Evolutionary conservation across 2,329 filamentous ascomycete species (phyloP).

Genomic region (Microdochium paspali): DNA sequence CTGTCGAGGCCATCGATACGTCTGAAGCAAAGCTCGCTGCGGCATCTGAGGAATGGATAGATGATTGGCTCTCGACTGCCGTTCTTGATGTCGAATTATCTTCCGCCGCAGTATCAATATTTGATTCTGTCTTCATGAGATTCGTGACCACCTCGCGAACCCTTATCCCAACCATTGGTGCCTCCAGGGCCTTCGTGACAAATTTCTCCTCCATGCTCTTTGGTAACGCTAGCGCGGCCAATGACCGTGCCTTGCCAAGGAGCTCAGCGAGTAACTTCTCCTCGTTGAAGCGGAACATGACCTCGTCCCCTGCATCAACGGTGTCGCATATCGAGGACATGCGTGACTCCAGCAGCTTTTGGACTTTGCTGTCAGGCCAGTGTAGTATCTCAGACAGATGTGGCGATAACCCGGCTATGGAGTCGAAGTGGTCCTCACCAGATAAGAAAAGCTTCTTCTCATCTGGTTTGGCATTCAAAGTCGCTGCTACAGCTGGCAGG

Average conservation of each 20-base stretch:
- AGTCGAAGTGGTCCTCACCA: slow-evolving; percentile 64
- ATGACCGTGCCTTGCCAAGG: slow-evolving; percentile 59
- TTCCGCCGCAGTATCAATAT: neutral
- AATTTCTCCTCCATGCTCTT: slow-evolving; percentile 79
- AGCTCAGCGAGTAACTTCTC: slow-evolving; percentile 59
- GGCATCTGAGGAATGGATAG: slow-evolving; percentile 23
- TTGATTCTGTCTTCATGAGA: neutral
- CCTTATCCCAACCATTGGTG: slow-evolving; percentile 62
- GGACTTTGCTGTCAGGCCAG: slow-evolving; percentile 30
- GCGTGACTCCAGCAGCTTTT: slow-evolving; percentile 47
- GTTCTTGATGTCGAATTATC: slow-evolving; percentile 12
- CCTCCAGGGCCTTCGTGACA: slow-evolving; percentile 64
- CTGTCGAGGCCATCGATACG: slow-evolving; percentile 23
- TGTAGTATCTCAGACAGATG: slow-evolving; percentile 51
- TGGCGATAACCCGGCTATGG: slow-evolving; percentile 40
- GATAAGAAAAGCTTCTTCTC: slow-evolving; percentile 52
- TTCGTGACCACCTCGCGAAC: neutral
- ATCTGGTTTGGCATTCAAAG: slow-evolving; percentile 28
- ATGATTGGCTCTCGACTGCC: slow-evolving; percentile 31
- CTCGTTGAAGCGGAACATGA: slow-evolving; percentile 72
- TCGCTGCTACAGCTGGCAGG: slow-evolving; percentile 54
- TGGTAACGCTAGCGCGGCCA: slow-evolving; percentile 59
- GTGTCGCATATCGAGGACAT: slow-evolving; percentile 69
- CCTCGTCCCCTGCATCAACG: slow-evolving; percentile 74
- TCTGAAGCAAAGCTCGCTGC: slow-evolving; percentile 26